phyloP scores from a whole-genome alignment of 2,329 filamentous ascomycete species.

The Alternaria incomplexa region DNA sequence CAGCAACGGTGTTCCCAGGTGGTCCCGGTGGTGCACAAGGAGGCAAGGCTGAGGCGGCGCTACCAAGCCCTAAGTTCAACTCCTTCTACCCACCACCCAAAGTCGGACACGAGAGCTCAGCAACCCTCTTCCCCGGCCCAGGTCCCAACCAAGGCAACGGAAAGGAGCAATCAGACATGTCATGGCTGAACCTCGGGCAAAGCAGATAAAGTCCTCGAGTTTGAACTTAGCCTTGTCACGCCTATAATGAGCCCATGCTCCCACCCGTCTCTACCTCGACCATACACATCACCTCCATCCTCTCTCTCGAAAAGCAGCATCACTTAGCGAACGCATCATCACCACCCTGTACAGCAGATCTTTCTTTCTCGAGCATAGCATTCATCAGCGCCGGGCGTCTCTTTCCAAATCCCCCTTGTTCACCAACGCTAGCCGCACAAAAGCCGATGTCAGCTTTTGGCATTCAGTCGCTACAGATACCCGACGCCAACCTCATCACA shows the following conservation, averaged over 20 bases:
- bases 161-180: slow-evolving; percentile 68
- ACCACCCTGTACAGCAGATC: slow-evolving; percentile 18
- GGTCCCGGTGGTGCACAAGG: slow-evolving; percentile 24
- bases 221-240: not conserved
- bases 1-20: slow-evolving; percentile 40
- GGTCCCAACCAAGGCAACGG: slow-evolving; percentile 18
- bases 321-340: slow-evolving; percentile 24
- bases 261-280: slow-evolving; percentile 6
- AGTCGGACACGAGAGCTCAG: slow-evolving; percentile 65
- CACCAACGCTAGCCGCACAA: slow-evolving; percentile 3
- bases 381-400: slow-evolving; percentile 38
- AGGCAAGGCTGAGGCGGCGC: slow-evolving; percentile 10
- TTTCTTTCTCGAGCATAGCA: slow-evolving; percentile 33
- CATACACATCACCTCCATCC: slow-evolving; percentile 12
- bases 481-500: slow-evolving; percentile 31
- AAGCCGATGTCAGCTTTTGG: slow-evolving; percentile 28
- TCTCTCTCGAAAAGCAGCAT: slow-evolving; percentile 27
- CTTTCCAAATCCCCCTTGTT: slow-evolving; percentile 3
- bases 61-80: slow-evolving; percentile 62
- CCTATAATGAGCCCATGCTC: slow-evolving; percentile 13
- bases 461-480: slow-evolving; percentile 46
- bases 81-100: slow-evolving; percentile 47
- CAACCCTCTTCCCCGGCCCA: slow-evolving; percentile 39
- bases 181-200: slow-evolving; percentile 75
- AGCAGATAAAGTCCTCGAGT: slow-evolving; percentile 23